These are phyloP conservation scores for Candida railenensis DNA, from an alignment of 805 yeast species.

Conservation along the genomic window DNA sequence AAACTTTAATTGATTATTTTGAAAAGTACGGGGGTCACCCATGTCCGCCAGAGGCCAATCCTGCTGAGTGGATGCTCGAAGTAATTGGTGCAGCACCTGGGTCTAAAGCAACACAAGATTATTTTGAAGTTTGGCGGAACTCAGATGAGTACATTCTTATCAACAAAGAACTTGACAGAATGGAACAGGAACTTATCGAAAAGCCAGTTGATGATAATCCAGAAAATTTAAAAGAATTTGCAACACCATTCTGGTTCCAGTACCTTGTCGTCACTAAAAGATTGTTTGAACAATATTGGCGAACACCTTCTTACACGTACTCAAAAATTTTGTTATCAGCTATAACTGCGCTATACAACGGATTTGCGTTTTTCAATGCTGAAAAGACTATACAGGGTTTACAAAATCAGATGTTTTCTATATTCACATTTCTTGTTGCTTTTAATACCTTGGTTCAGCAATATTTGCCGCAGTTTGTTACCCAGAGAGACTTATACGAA, in stretches of 20 bases:
- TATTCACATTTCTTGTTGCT: slow-evolving; percentile 64
- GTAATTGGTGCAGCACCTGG: slow-evolving; percentile 33
- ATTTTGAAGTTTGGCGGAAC: slow-evolving; percentile 22
- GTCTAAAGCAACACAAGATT: slow-evolving; percentile 23
- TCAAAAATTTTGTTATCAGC: slow-evolving; percentile 46
- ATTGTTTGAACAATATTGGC: slow-evolving; percentile 38
- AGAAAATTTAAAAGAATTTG: slow-evolving; percentile 13
- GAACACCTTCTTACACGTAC: slow-evolving; percentile 36
- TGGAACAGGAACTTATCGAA: slow-evolving; percentile 20
- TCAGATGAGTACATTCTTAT: slow-evolving; percentile 16
- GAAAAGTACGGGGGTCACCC: slow-evolving; percentile 62
- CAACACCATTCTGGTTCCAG: slow-evolving; percentile 19
- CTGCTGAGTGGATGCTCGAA: slow-evolving; percentile 49
- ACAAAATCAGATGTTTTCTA: slow-evolving; percentile 70
- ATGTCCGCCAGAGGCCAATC: slow-evolving; percentile 71
- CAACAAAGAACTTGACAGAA: slow-evolving; percentile 13
- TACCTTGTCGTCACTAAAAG: slow-evolving; percentile 24
- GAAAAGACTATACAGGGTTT: slow-evolving; percentile 28
- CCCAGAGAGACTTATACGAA: slow-evolving; percentile 66
- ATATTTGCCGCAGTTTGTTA: slow-evolving; percentile 52
- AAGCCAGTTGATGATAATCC: slow-evolving; percentile 15
- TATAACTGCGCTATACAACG: slow-evolving; percentile 57
- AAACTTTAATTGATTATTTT: slow-evolving; percentile 60
- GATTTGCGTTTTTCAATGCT: slow-evolving; percentile 64
- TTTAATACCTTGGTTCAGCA: slow-evolving; percentile 61